Percentiles rank a stretch among this genome's conserved stretches.
phyloP scores from a whole-genome alignment of 2,329 filamentous ascomycete species.

The Neonectria coccinea region DNA sequence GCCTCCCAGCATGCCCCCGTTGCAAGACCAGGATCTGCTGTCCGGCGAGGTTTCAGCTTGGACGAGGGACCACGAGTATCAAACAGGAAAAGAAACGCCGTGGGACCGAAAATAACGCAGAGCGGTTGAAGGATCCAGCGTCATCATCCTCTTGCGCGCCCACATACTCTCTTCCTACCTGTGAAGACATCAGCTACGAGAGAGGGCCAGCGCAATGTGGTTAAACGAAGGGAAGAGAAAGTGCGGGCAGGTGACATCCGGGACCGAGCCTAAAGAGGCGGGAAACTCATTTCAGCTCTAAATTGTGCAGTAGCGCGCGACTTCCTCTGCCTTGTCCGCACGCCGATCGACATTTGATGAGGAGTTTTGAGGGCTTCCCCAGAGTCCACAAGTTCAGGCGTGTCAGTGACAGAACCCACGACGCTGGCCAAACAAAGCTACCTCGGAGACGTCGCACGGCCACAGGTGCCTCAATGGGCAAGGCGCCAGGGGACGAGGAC shows the following conservation, averaged over 20 bases:
- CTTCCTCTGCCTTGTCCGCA: conserved; percentile 5
- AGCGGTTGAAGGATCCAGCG: conserved; percentile 7
- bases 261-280: conserved; percentile 13
- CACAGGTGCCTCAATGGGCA: conserved; percentile 23
- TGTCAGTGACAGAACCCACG: conserved; percentile 3
- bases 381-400: conserved; percentile 13
- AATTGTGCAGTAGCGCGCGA: conserved; percentile 20
- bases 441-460: conserved; percentile 11
- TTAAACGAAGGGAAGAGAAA: not conserved
- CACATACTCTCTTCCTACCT: not conserved
- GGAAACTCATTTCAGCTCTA: conserved; percentile 25
- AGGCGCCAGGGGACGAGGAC: conserved; percentile 35
- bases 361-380: conserved; percentile 7
- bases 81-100: conserved; percentile 23
- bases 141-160: not conserved
- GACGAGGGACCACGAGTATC: conserved; percentile 14
- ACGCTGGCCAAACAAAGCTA: conserved; percentile 15
- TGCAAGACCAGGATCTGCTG: conserved; percentile 11
- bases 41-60: conserved; percentile 26
- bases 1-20: not conserved
- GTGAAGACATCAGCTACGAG: not conserved
- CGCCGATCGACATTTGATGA: conserved; percentile 17
- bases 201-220: not conserved
- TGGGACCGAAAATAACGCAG: conserved; percentile 21
- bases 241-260: not conserved